Conservation (phyloP, 2,329 filamentous ascomycete genomes). For the Alternaria sp. region DNA sequence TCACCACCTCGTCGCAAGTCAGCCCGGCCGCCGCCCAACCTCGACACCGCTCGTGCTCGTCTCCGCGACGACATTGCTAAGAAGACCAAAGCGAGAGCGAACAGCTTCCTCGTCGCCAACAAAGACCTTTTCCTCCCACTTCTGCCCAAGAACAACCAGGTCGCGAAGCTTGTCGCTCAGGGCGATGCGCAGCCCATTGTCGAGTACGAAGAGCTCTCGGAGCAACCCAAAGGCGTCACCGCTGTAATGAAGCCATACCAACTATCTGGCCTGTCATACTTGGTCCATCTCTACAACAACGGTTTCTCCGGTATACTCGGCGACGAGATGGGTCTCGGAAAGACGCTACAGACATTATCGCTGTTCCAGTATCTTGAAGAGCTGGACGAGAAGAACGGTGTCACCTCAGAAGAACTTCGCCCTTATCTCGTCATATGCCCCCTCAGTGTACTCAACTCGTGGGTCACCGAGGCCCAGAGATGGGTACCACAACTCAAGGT, state of each 20-base stretch:
- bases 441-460: constrained; percentile 94
- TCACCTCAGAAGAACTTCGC: constrained; percentile 68
- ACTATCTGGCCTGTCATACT: constrained; percentile 96
- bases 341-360: constrained; percentile 98
- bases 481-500: constrained; percentile 88
- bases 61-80: constrained; percentile 52
- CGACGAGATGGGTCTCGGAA: constrained; percentile 99
- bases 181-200: constrained; percentile 34
- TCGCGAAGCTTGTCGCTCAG: constrained; percentile 46
- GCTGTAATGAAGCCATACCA: constrained; percentile 90
- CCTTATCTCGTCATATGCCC: constrained; percentile 97
- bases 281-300: constrained; percentile 99
- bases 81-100: constrained; percentile 52
- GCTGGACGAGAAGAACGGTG: constrained; percentile 67
- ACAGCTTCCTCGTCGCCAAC: constrained; percentile 55
- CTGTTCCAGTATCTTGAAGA: constrained; percentile 96
- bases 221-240: constrained; percentile 55
- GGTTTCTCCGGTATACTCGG: constrained; percentile 98
- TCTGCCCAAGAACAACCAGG: constrained; percentile 53
- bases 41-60: constrained; percentile 48
- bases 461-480: constrained; percentile 96
- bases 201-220: constrained; percentile 49
- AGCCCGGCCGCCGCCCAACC: constrained; percentile 24
- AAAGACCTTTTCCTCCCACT: constrained; percentile 56
- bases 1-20: constrained; percentile 14